Evolutionary conservation across 306 rosid genomes (phyloP).

Genomic region (Hippophae rhamnoides): DNA sequence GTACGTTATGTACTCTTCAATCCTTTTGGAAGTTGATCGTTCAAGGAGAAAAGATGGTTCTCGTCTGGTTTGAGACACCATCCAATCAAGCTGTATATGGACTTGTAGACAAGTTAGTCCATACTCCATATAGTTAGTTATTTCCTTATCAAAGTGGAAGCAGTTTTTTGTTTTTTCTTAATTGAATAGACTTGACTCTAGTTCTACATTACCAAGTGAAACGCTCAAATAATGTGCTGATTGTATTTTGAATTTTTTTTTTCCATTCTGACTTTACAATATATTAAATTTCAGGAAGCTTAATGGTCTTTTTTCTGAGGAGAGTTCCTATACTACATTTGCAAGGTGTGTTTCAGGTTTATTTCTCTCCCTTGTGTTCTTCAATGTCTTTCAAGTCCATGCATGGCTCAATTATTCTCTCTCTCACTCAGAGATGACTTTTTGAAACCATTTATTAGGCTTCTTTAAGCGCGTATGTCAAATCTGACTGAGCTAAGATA

Average conservation of each 20-base stretch:
- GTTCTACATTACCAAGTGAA: not conserved
- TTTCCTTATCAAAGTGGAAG: not conserved
- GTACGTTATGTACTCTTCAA: conserved; percentile 71
- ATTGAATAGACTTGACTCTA: not conserved
- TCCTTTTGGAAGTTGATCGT: conserved; percentile 80
- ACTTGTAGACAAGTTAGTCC: conserved; percentile 59
- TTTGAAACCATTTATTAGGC: not conserved
- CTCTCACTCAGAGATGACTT: not conserved
- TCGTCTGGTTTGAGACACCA: conserved; percentile 87
- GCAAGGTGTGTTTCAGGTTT: conserved; percentile 98
- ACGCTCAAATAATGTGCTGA: not conserved
- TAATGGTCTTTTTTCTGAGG: conserved; percentile 98
- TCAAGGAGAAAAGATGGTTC: conserved; percentile 96
- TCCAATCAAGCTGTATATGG: conserved; percentile 94
- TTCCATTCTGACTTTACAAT: conserved; percentile 6
- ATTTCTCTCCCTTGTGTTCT: conserved; percentile 33
- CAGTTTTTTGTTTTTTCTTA: not conserved
- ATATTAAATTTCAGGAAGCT: conserved; percentile 61
- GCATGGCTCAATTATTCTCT: not conserved
- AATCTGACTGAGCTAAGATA: too few species aligned
- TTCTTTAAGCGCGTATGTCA: not conserved
- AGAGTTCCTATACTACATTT: conserved; percentile 82
- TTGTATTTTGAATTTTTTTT: conserved; percentile 3
- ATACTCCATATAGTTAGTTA: conserved; percentile 4
- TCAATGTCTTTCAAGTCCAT: not conserved